These are phyloP conservation scores for Monosporozyma aerobia DNA, from an alignment of 805 yeast genomes.

Conservation along the genomic window DNA sequence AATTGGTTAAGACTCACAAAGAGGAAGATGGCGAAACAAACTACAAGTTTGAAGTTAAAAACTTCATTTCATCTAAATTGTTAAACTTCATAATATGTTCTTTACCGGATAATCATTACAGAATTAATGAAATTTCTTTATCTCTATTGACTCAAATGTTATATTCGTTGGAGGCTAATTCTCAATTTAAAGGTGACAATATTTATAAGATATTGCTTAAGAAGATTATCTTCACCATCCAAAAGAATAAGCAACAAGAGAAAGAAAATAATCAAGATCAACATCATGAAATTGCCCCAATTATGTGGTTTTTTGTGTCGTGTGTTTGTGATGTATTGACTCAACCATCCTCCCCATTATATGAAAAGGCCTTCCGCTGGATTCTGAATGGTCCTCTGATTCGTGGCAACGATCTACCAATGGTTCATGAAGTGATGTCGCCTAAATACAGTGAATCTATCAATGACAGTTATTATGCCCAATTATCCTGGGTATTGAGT, in stretches of 20 bases:
- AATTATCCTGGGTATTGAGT: conserved; percentile 58
- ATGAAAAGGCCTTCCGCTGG: conserved; percentile 62
- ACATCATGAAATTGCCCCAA: conserved; percentile 31
- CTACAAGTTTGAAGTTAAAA: conserved; percentile 42
- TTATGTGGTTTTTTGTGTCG: conserved; percentile 48
- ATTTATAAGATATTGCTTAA: conserved; percentile 45
- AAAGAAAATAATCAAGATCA: conserved; percentile 6
- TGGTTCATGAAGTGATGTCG: conserved; percentile 29
- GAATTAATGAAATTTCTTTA: conserved; percentile 31
- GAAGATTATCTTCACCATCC: conserved; percentile 32
- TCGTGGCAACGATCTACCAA: conserved; percentile 36
- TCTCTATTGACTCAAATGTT: conserved; percentile 39
- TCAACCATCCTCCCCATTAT: conserved; percentile 66
- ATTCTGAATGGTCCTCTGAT: conserved; percentile 41
- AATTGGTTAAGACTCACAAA: conserved; percentile 37
- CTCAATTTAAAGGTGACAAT: conserved; percentile 46
- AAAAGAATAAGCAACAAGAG: conserved; percentile 8
- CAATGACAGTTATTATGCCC: conserved; percentile 42
- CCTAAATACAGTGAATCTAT: conserved; percentile 14
- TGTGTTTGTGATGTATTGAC: conserved; percentile 47
- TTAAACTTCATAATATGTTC: conserved; percentile 38
- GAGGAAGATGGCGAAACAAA: conserved; percentile 21
- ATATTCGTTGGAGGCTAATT: conserved; percentile 33
- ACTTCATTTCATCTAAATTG: conserved; percentile 49
- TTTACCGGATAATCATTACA: conserved; percentile 28